A percentile compares a stretch with the other conserved stretches of the same genome.
Conservation (phyloP, 305 asterid species). For the Rubia tinctorum region DNA sequence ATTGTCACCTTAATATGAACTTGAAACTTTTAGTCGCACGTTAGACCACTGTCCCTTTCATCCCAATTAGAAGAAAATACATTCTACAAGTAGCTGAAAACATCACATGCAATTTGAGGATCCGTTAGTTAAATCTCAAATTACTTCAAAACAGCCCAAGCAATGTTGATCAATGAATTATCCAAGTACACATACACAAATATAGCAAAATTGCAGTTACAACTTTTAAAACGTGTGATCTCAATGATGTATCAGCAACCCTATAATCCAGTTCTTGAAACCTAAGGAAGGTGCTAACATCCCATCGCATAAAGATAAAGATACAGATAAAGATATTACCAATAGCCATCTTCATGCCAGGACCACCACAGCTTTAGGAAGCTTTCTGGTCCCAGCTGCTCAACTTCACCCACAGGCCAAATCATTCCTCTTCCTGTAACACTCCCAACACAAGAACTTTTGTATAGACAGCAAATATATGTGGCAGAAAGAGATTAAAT, state of each 20-base stretch:
- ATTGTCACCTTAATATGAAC: not conserved
- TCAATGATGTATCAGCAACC: too few species aligned
- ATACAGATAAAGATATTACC: too few species aligned
- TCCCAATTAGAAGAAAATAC: not conserved
- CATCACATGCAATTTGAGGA: not conserved
- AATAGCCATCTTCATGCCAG: not conserved
- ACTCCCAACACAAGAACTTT: not conserved
- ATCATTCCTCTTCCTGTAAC: not conserved
- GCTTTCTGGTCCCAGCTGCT: not conserved
- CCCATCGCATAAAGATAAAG: too few species aligned
- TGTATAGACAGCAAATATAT: not conserved
- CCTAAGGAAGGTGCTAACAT: too few species aligned
- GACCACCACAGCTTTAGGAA: not conserved
- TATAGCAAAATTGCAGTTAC: constrained; percentile 8
- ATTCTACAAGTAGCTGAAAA: not conserved
- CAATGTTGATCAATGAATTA: not conserved
- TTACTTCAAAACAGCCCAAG: not conserved
- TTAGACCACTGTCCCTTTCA: not conserved
- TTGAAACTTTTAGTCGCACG: too few species aligned
- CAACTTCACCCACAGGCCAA: not conserved
- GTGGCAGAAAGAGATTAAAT: not conserved
- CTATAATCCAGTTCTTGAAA: too few species aligned
- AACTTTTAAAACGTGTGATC: not conserved
- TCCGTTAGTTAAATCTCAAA: not conserved
- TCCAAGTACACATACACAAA: not conserved